Evolutionary conservation across 371 early-diverging fungal species (phyloP).

Genomic region (Mortierella polycephala): DNA sequence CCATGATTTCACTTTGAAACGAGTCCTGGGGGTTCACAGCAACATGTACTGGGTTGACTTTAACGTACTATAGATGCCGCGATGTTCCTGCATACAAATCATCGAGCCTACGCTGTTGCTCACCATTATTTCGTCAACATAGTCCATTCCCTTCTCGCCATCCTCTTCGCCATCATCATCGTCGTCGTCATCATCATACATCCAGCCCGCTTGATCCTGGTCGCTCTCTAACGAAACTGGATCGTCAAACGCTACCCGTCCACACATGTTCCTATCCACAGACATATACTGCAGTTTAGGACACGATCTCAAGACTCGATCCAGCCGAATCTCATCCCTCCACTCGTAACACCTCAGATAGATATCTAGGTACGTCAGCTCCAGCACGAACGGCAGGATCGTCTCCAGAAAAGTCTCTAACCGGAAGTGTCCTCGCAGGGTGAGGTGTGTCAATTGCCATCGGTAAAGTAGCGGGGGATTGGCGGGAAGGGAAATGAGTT

Average conservation of each 20-base stretch:
- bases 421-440: slow-evolving; percentile 19
- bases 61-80: slow-evolving; percentile 21
- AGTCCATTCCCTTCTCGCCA: slow-evolving; percentile 3
- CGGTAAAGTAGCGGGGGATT: slow-evolving; percentile 2
- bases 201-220: not conserved
- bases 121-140: not conserved
- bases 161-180: slow-evolving; percentile 1
- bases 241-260: slow-evolving; percentile 15
- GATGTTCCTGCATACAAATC: slow-evolving; percentile 11
- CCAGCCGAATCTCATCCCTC: slow-evolving; percentile 34
- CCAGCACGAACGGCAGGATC: slow-evolving; percentile 32
- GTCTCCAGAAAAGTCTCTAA: slow-evolving; percentile 24
- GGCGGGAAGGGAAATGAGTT: not conserved
- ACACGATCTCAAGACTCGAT: slow-evolving; percentile 25
- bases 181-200: not conserved
- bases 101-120: not conserved
- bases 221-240: not conserved
- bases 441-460: slow-evolving; percentile 21
- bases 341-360: slow-evolving; percentile 21
- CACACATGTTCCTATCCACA: slow-evolving; percentile 34
- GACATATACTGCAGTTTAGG: slow-evolving; percentile 32
- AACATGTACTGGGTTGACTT: not conserved
- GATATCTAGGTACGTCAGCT: slow-evolving; percentile 27
- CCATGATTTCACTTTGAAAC: no score
- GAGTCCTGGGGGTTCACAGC: not conserved